Evolutionary conservation across 169 alveolate genomes (phyloP), one percentile per base, ranked within the genome.

Genomic region (Cryptosporidium andersoni): DNA sequence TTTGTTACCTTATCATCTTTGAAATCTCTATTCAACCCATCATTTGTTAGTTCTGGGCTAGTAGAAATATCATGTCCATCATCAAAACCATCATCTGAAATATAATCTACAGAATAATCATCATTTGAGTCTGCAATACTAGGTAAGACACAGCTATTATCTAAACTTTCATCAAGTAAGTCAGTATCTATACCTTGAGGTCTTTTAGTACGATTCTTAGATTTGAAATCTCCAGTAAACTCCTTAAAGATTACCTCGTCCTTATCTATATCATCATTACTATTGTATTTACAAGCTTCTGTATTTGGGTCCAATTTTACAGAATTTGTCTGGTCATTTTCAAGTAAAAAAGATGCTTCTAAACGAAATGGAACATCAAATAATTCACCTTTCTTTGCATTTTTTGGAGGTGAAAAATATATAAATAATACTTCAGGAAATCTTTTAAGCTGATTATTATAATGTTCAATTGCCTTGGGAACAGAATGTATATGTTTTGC

Each of bases 361-460:
- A 94, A 64, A 56, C 95, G 88, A 85, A 94, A 88, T 16, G 97
- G 97, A 4, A 94, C 94, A 58, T 94, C 97, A 68, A 94, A 92
- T 37, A 94, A 67, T 64, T 94, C 97, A 42, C 97, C 97, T 85
- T 93, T 93, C 74, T 93, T 93, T n/a, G 95, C 91, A 82, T 91
- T 94, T 64, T 92, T 93, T 42, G 92, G 91, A 36, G 95, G 94
- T 52, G 91, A 89, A 63, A 93, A 91, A 52, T 94, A 94, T 66
- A 93, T 91, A 64, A 94, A 94, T 45, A 94, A 90, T 8, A 93
- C 95, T 60, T 94, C 93, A 6, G 97, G 96, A 89, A 88, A 93
- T 60, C 92, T 94, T 34, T 92, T 81, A 80, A 92, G 81, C 45
- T 92, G 85, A 62, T 89, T 82, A 34, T 93, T 89, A 49, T 94